These are phyloP conservation scores for Purshia tridentata DNA, from an alignment of 306 rosid species.

Conservation along the genomic window DNA sequence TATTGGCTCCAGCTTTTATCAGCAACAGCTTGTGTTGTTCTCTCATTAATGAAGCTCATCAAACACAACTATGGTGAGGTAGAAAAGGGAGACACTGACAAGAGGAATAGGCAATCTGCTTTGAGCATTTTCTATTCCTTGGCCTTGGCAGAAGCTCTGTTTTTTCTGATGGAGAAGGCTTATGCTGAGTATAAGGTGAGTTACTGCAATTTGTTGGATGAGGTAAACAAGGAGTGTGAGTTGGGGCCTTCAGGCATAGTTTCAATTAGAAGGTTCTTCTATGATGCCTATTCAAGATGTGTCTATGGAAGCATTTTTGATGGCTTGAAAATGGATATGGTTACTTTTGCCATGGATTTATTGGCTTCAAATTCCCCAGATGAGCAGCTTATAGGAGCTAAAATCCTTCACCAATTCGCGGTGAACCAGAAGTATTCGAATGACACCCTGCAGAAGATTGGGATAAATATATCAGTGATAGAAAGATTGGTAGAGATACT, in stretches of 20 bases:
- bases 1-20: conserved; percentile 95
- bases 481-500: conserved; percentile 92
- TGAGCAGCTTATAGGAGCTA: conserved; percentile 82
- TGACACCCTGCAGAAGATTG: conserved; percentile 88
- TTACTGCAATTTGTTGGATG: conserved; percentile 60
- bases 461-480: conserved; percentile 56
- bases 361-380: conserved; percentile 74
- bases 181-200: conserved; percentile 82
- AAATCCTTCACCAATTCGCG: conserved; percentile 69
- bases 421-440: conserved; percentile 48
- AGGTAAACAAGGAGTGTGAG: conserved; percentile 67
- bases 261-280: conserved; percentile 76
- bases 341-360: conserved; percentile 75
- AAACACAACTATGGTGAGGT: conserved; percentile 66
- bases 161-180: conserved; percentile 78
- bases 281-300: conserved; percentile 91
- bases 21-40: conserved; percentile 76
- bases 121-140: conserved; percentile 66
- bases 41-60: conserved; percentile 65
- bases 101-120: conserved; percentile 70
- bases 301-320: conserved; percentile 84
- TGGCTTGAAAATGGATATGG: conserved; percentile 96
- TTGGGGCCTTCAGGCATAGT: conserved; percentile 65
- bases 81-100: conserved; percentile 78
- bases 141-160: conserved; percentile 85